Conservation (phyloP, 805 yeast species). For the Diddensiella santjacobensis region DNA sequence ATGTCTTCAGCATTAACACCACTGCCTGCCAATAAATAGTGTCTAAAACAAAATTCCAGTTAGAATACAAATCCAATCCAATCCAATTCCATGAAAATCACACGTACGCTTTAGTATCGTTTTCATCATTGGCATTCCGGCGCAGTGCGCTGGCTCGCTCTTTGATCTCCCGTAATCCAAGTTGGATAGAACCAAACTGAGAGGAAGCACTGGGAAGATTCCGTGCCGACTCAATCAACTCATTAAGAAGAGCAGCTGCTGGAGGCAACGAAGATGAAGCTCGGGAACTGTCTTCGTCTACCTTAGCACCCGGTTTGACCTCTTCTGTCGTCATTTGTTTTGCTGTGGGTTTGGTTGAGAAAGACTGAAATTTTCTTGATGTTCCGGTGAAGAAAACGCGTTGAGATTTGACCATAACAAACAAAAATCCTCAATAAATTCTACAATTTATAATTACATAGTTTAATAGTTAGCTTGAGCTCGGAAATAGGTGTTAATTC, state of each 20-base stretch:
- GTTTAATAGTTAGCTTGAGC: no score
- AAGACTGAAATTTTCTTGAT: no score
- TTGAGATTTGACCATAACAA: no score
- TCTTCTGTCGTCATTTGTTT: constrained; percentile 1
- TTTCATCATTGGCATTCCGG: constrained; percentile 45
- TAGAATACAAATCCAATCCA: background rate
- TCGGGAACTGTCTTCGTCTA: background rate
- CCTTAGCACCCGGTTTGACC: background rate
- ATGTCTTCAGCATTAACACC: constrained; percentile 86
- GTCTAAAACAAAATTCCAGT: constrained; percentile 33
- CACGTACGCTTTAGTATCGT: constrained; percentile 37
- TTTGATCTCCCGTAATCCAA: constrained; percentile 75
- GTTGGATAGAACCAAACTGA: constrained; percentile 74
- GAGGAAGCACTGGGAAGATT: constrained; percentile 63
- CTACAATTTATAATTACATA: no score
- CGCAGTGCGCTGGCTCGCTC: constrained; percentile 60
- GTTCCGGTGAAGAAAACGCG: no score
- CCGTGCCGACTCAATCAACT: constrained; percentile 70
- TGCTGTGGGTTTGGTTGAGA: background rate
- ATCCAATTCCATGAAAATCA: no score
- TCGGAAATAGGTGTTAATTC: background rate
- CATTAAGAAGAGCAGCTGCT: constrained; percentile 48
- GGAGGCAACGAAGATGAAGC: constrained; percentile 16
- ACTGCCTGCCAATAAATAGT: constrained; percentile 83
- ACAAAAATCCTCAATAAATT: no score